Percentiles rank a stretch among this genome's conserved stretches.
Conservation (phyloP, 768 basidiomycete genomes). For the Strobilomyces confusus region DNA sequence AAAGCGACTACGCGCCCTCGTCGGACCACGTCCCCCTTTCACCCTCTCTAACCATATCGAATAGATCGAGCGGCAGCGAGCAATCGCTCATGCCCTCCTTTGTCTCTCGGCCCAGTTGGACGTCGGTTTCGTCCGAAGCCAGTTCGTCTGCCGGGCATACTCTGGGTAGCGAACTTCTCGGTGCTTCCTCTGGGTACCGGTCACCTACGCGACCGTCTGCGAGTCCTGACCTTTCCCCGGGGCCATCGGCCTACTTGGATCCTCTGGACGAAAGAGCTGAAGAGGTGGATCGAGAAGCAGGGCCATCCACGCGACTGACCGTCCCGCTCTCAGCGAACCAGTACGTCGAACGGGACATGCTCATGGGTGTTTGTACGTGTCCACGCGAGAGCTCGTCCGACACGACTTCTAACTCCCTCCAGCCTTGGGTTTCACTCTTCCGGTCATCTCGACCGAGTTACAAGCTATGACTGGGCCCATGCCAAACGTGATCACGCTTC, state of each 20-base stretch:
- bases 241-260: constrained; percentile 12
- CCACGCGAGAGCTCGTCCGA: neutral
- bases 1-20: constrained; percentile 12
- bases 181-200: constrained; percentile 12
- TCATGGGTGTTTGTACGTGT: constrained; percentile 61
- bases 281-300: constrained; percentile 9
- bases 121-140: constrained; percentile 25
- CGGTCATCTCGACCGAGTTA: constrained; percentile 47
- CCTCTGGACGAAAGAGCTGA: constrained; percentile 19
- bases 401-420: constrained; percentile 9
- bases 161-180: constrained; percentile 11
- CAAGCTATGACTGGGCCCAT: constrained; percentile 49
- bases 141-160: constrained; percentile 11
- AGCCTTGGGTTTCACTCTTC: constrained; percentile 69
- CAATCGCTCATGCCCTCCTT: constrained; percentile 12
- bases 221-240: constrained; percentile 24
- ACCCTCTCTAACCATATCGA: constrained; percentile 12
- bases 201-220: constrained; percentile 17
- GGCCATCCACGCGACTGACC: constrained; percentile 11
- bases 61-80: constrained; percentile 15
- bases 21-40: constrained; percentile 12
- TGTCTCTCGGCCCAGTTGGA: constrained; percentile 19
- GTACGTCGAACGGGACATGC: constrained; percentile 57
- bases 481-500: constrained; percentile 72
- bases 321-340: constrained; percentile 28